phyloP scores from a whole-genome alignment of 2,329 filamentous ascomycete genomes.

The Sporothrix brunneoviolacea region DNA sequence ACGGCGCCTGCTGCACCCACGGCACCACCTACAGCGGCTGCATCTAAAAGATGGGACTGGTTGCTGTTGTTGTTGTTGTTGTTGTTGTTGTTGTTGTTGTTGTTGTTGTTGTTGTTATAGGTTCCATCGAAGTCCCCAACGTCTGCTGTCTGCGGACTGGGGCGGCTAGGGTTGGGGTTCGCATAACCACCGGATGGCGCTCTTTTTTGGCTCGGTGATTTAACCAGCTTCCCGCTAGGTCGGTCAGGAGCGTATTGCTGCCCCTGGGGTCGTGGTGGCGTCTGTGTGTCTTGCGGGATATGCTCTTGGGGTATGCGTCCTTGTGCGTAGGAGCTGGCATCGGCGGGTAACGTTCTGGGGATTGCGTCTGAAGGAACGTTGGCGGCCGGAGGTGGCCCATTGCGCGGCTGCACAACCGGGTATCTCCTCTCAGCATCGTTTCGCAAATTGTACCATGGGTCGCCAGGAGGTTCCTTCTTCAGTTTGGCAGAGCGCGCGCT shows the following conservation, averaged over 20 bases:
- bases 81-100: background rate
- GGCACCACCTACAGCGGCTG: background rate
- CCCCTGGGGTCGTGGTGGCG: background rate
- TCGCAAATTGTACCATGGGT: constrained; percentile 39
- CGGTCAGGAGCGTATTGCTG: background rate
- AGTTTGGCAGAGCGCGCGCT: constrained; percentile 49
- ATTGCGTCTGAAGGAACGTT: background rate
- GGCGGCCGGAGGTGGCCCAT: no score
- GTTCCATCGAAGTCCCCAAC: background rate
- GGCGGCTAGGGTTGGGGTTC: background rate
- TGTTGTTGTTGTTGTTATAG: background rate
- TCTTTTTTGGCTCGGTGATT: constrained; percentile 19
- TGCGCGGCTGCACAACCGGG: constrained; percentile 23
- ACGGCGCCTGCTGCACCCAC: constrained; percentile 4
- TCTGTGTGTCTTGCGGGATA: background rate
- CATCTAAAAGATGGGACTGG: background rate
- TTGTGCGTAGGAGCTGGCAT: no score
- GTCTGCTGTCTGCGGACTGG: background rate
- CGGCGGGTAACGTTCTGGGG: background rate
- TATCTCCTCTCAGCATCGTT: constrained; percentile 37
- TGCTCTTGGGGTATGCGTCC: background rate
- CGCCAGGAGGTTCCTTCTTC: constrained; percentile 50
- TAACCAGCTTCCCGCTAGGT: constrained; percentile 19
- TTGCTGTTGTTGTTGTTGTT: background rate
- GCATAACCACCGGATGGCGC: background rate